These are phyloP conservation scores for Arabis hirsuta DNA, from an alignment of 345 rosid species.

Conservation along the genomic window DNA sequence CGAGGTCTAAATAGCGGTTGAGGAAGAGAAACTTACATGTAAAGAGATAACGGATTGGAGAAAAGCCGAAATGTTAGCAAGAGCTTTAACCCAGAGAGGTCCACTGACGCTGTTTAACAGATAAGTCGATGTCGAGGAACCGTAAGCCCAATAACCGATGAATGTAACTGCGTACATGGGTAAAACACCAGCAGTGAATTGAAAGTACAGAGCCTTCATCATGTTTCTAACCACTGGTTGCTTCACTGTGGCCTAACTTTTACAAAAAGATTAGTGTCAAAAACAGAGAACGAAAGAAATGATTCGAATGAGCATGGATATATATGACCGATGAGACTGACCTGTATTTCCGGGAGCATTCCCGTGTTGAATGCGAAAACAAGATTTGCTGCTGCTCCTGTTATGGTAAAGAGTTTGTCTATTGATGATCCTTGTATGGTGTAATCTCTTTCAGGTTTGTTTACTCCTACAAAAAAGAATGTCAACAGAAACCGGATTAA, in stretches of 20 bases:
- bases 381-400: conserved; percentile 83
- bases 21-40: conserved; percentile 56
- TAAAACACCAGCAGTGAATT: conserved; percentile 71
- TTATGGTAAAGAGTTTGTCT: conserved; percentile 62
- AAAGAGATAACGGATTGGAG: conserved; percentile 86
- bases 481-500: background rate
- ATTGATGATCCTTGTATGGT: conserved; percentile 57
- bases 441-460: conserved; percentile 76
- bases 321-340: conserved; percentile 9
- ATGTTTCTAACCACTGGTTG: conserved; percentile 80
- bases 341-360: conserved; percentile 94
- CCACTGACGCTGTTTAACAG: conserved; percentile 74
- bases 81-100: conserved; percentile 75
- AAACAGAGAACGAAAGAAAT: background rate
- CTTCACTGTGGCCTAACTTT: conserved; percentile 77
- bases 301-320: background rate
- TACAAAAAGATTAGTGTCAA: background rate
- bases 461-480: conserved; percentile 51
- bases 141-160: conserved; percentile 96
- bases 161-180: conserved; percentile 78
- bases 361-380: conserved; percentile 94
- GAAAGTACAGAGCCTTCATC: conserved; percentile 88
- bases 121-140: conserved; percentile 69
- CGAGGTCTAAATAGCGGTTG: background rate
- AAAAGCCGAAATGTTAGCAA: conserved; percentile 79